Base-by-base conservation (phyloP, 2,329 filamentous ascomycete species). In the Teratosphaeria gauchensis region DNA sequence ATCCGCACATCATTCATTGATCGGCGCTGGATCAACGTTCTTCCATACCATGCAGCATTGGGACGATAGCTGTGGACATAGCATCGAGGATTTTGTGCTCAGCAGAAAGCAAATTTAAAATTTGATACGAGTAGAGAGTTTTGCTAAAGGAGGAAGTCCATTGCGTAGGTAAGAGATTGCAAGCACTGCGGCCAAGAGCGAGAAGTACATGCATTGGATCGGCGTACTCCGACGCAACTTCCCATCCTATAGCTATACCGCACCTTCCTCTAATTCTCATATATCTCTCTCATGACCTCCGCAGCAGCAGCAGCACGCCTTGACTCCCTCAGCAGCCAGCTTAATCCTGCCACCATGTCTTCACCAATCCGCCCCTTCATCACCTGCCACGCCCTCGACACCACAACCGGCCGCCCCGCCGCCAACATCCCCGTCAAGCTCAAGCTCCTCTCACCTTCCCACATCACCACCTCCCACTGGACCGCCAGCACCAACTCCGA, bases 371-470 rank as follows among this genome's bases (percentile, higher is more conserved):
- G 72, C 64, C 78, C 72, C 65, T 84, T 83, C 70, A 92, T 94
- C 69, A 92, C 89, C 73, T 92, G 89, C 78, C 89, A 94, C 78
- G 83, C 92, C 73, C 88, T 94, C 72, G 88, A 94, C 79, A 92
- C 89, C 11, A 82, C 84, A n/a, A 77, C 82, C 61, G 89, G 89
- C 69, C 81, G 80, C 59, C 89, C 89, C 24, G 89, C 84, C 16
- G 74, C 79, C 58, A 78, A 79, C 62, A 82, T 94, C 67, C 79
- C 80, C 63, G 88, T 92, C 59, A 84, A 81, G 57, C 82, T 91
- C 24, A 75, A 84, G 54, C 71, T 79, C 28, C 54, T 75, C 62
- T 68, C 66, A 6, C 69, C 72, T 55, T 62, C 69, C 1, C 67
- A 71, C 31, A 66, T 70, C 54, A 71, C 72, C 48, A 69, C 72